Evolutionary conservation across 139 green algal genomes (phyloP).

Genomic region (Gonium pectorale): DNA sequence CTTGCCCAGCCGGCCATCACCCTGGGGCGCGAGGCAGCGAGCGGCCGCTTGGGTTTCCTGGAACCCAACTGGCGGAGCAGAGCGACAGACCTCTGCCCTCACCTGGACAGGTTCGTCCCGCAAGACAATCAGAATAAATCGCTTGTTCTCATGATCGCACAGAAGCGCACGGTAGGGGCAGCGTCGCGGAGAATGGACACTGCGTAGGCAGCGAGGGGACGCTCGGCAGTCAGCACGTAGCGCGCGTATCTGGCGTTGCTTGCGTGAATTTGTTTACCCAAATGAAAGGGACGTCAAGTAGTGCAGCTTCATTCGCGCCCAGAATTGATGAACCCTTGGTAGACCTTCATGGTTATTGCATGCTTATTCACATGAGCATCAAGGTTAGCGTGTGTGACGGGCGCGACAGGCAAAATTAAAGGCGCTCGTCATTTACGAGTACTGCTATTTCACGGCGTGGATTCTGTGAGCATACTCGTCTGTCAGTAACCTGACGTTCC

Average conservation of each 20-base stretch:
- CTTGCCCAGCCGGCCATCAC: constrained; percentile 6
- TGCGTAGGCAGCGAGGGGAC: neutral
- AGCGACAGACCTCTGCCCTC: no score
- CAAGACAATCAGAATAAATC: constrained; percentile 27
- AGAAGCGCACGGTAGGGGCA: constrained; percentile 2
- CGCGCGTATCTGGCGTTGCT: neutral
- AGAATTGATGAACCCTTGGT: no score
- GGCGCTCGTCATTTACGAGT: no score
- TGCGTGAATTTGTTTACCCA: constrained; percentile 7
- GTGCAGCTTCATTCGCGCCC: neutral
- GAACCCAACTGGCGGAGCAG: no score
- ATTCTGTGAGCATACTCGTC: no score
- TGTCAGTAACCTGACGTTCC: no score
- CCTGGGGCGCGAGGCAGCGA: neutral
- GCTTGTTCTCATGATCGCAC: constrained; percentile 29
- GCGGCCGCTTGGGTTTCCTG: no score
- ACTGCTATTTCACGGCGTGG: no score
- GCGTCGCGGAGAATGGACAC: neutral
- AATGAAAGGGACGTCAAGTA: constrained; percentile 20
- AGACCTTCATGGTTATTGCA: no score
- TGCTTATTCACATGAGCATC: no score
- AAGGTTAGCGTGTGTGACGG: no score
- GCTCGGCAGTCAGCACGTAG: neutral
- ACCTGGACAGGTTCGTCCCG: constrained; percentile 9
- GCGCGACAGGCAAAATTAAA: no score